Conservation (phyloP, 1,139 yeast genomes). For the Taphrina populina region DNA sequence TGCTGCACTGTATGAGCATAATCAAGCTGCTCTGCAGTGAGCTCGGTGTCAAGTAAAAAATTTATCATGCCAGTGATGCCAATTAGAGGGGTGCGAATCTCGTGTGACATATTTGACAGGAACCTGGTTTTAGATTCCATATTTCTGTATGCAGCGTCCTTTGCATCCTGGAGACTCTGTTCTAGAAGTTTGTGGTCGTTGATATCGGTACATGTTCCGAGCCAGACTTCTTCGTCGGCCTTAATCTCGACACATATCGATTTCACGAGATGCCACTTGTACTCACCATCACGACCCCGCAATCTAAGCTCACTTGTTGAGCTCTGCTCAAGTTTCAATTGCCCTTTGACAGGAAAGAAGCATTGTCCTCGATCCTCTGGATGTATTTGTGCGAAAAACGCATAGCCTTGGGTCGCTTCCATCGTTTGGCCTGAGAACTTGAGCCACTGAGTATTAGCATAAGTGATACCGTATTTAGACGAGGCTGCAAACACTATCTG, state of each 20-base stretch:
- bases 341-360: constrained; percentile 39
- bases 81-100: constrained; percentile 84
- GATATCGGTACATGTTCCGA: constrained; percentile 46
- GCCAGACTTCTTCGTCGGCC: constrained; percentile 42
- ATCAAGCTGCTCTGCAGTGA: constrained; percentile 76
- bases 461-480: constrained; percentile 43
- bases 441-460: constrained; percentile 46
- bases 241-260: constrained; percentile 44
- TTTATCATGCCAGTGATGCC: constrained; percentile 95
- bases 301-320: constrained; percentile 40
- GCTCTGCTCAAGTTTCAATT: constrained; percentile 37
- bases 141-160: constrained; percentile 43
- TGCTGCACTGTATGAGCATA: constrained; percentile 79
- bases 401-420: constrained; percentile 44
- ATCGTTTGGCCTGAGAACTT: constrained; percentile 44
- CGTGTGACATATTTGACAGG: constrained; percentile 51
- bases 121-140: constrained; percentile 39
- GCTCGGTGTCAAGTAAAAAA: constrained; percentile 77
- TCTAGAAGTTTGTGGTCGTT: constrained; percentile 49
- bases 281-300: constrained; percentile 44
- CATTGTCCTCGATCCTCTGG: constrained; percentile 45
- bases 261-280: constrained; percentile 44
- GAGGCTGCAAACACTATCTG: constrained; percentile 45
- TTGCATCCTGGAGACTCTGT: constrained; percentile 64
- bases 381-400: constrained; percentile 42